phyloP scores from a whole-genome alignment of 257 asterid species.

The Nicotiana obtusifolia region DNA sequence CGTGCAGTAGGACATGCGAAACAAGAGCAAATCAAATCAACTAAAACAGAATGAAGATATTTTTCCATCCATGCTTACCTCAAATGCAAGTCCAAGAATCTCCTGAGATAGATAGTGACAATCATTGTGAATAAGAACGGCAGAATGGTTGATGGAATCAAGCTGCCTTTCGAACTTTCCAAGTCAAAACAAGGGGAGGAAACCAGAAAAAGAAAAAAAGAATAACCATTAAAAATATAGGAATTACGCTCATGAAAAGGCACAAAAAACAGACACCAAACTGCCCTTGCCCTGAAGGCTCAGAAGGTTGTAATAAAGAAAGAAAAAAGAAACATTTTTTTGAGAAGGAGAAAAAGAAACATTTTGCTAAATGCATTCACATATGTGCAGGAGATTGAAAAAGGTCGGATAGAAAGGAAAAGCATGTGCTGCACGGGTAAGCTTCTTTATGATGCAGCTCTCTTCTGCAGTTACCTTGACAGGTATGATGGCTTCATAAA shows the following conservation, averaged over 20 bases:
- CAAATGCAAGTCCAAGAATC: conserved; percentile 94
- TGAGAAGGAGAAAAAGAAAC: too few species aligned
- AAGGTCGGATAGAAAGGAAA: not conserved
- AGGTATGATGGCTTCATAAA: conserved; percentile 85
- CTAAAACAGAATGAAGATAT: conserved; percentile 3
- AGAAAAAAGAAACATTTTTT: too few species aligned
- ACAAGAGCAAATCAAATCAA: not conserved
- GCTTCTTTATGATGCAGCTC: conserved; percentile 4
- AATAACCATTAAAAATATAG: not conserved
- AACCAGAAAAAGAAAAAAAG: conserved; percentile 7
- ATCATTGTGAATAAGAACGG: conserved; percentile 89
- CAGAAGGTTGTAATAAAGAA: not conserved
- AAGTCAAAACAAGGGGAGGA: conserved; percentile 25
- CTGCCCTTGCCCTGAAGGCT: not conserved
- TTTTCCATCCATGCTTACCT: conserved; percentile 39
- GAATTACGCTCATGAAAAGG: not conserved
- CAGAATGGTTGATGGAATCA: conserved; percentile 84
- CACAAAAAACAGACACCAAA: not conserved
- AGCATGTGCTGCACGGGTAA: not conserved
- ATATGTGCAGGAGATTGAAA: not conserved
- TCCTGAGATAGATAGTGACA: conserved; percentile 90
- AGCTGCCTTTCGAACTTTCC: conserved; percentile 86
- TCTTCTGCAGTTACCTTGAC: conserved; percentile 67
- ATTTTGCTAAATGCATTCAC: not conserved
- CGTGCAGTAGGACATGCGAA: not conserved